phyloP scores from a whole-genome alignment of 257 asterid genomes.

The Solanum pinnatisectum region DNA sequence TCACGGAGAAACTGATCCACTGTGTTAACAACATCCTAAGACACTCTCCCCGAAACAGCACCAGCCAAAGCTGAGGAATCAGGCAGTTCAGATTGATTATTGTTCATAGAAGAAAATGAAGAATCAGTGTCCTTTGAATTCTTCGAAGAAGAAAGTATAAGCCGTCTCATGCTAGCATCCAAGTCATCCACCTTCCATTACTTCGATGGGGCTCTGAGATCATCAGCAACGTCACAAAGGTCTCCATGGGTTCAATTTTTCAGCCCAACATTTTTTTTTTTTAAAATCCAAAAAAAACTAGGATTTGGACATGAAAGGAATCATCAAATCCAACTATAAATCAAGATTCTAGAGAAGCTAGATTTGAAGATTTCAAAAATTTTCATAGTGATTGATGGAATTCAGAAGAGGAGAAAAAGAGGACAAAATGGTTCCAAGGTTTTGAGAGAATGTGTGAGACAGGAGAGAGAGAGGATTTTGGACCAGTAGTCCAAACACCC shows the following conservation, averaged over 20 bases:
- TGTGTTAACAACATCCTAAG: slow-evolving; percentile 53
- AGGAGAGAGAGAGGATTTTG: slow-evolving; percentile 7
- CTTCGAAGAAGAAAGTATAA: slow-evolving; percentile 54
- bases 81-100: slow-evolving; percentile 32
- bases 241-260: slow-evolving; percentile 47
- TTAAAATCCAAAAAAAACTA: background rate
- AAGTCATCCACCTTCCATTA: slow-evolving; percentile 99
- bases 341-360: slow-evolving; percentile 3
- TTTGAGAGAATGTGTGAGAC: background rate
- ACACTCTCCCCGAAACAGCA: slow-evolving; percentile 1
- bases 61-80: slow-evolving; percentile 13
- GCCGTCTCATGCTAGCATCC: slow-evolving; percentile 73
- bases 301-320: slow-evolving; percentile 15
- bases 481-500: too few species aligned
- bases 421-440: slow-evolving; percentile 10
- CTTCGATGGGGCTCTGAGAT: slow-evolving; percentile 57
- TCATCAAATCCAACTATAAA: slow-evolving; percentile 44
- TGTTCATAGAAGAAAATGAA: slow-evolving; percentile 2
- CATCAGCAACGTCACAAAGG: slow-evolving; percentile 55
- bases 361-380: slow-evolving; percentile 14
- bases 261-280: background rate
- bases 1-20: slow-evolving; percentile 93
- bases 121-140: slow-evolving; percentile 17
- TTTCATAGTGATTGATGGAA: slow-evolving; percentile 24
- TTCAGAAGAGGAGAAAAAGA: background rate